Evolutionary conservation across 2,329 filamentous ascomycete species (phyloP).

Genomic region (Orbilia oligospora): DNA sequence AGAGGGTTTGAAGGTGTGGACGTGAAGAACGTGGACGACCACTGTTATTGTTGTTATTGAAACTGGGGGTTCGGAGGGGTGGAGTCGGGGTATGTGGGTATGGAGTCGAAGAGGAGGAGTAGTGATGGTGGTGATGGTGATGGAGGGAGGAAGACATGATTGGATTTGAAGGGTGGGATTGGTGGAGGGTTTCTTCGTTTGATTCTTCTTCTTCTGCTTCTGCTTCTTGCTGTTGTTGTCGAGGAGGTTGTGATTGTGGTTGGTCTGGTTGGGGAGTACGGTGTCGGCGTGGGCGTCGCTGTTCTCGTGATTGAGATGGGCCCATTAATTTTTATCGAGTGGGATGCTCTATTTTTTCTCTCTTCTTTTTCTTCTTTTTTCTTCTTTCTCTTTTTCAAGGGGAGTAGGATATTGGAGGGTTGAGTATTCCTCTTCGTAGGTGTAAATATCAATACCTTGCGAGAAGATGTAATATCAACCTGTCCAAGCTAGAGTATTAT

Average conservation of each 20-base stretch:
- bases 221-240: too few species aligned
- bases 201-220: slow-evolving; percentile 18
- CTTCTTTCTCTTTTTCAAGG: not conserved
- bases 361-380: not conserved
- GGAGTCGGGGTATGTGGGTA: slow-evolving; percentile 30
- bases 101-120: slow-evolving; percentile 26
- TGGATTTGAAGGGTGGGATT: not conserved
- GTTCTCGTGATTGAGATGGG: slow-evolving; percentile 52
- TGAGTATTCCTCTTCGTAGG: too few species aligned
- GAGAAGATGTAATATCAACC: too few species aligned
- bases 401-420: too few species aligned
- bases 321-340: slow-evolving; percentile 49
- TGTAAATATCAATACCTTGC: too few species aligned
- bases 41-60: not conserved
- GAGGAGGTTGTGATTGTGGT: slow-evolving; percentile 17
- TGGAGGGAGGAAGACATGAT: slow-evolving; percentile 24
- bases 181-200: not conserved
- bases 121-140: too few species aligned
- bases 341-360: not conserved
- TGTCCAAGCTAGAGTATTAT: too few species aligned
- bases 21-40: not conserved
- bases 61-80: slow-evolving; percentile 22
- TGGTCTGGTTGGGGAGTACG: slow-evolving; percentile 6
- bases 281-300: slow-evolving; percentile 39
- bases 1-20: not conserved